Base-by-base conservation (phyloP, 2,329 filamentous ascomycete species). In the Aspergillus sergii region DNA sequence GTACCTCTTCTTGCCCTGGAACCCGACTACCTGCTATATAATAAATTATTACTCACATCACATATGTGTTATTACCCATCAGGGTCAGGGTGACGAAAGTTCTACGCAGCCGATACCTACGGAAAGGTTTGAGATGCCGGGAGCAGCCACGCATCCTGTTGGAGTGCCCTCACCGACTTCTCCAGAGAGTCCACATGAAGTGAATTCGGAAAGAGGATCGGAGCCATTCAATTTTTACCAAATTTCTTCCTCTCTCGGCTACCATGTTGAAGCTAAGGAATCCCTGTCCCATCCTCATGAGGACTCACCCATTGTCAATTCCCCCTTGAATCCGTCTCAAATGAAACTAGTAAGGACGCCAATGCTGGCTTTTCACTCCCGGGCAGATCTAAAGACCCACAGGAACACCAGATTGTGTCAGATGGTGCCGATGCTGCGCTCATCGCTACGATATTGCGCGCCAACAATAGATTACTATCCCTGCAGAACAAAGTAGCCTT, bases 401-500 rank as follows among this genome's bases (percentile, higher is more conserved):
- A 61, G 32, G 46, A 57, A 34, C 54, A n/a, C 9, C 34, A 21
- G 9, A 30, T 19, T 34, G 51, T 7, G 12, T n/a, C 28, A 23
- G 28, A n/a, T 50, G n/a, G 14, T 21, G 32, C 21, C 21, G 32
- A 36, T 36, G 11, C 51, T 45, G 43, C 48, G 19, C 48, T n/a
- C 3, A 30, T 46, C 19, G 30, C 34, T 16, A 65, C 62, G 16
- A 41, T 67, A 16, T 11, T 57, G 14, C 50, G 50, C 3, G 26
- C 65, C 6, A 59, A 66, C 21, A 57, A 58, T 6, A 58, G 60
- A 36, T 48, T 71, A 21, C 19, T 64, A 26, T 43, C 63, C 12
- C 58, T 69, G 26, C 64, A 69, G 26, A 53, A 68, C 23, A 58
- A 67, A 30, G 62, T 72, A 26, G 61, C 63, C 6, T 50, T 62